phyloP scores from a whole-genome alignment of 495 filamentous ascomycete genomes.

The Aspergillus bridgeri region DNA sequence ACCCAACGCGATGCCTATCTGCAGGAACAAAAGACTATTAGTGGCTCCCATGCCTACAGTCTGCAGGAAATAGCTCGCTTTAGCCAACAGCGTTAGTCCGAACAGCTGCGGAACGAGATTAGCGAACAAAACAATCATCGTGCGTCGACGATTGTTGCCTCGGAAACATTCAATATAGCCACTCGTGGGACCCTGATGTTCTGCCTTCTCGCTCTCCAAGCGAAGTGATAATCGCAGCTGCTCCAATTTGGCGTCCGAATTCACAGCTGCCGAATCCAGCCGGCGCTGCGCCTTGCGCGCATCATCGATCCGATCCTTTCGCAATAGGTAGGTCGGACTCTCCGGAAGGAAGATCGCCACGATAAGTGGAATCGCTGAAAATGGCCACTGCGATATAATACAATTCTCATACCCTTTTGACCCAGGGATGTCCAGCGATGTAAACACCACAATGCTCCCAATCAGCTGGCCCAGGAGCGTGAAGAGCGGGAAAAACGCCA shows the following conservation, averaged over 20 bases:
- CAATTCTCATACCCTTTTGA: conserved; percentile 24
- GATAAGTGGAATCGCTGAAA: conserved; percentile 46
- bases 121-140: conserved; percentile 44
- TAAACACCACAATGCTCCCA: conserved; percentile 40
- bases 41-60: conserved; percentile 29
- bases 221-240: conserved; percentile 22
- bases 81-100: conserved; percentile 29
- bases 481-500: conserved; percentile 45
- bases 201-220: conserved; percentile 21
- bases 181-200: conserved; percentile 12
- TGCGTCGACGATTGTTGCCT: conserved; percentile 42
- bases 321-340: conserved; percentile 68
- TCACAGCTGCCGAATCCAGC: conserved; percentile 9
- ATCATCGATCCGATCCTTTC: conserved; percentile 59
- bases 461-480: conserved; percentile 43
- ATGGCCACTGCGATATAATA: conserved; percentile 35
- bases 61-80: conserved; percentile 34
- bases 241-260: conserved; percentile 18
- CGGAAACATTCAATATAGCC: conserved; percentile 41
- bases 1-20: conserved; percentile 30
- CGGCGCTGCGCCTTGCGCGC: conserved; percentile 39
- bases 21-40: conserved; percentile 30
- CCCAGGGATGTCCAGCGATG: conserved; percentile 15
- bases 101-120: conserved; percentile 29
- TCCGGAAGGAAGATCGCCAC: conserved; percentile 73